A percentile compares a stretch with the other conserved stretches of the same genome.
Evolutionary conservation across 371 early-diverging fungal genomes (phyloP).

Genomic region (Sporodiniella umbellata): DNA sequence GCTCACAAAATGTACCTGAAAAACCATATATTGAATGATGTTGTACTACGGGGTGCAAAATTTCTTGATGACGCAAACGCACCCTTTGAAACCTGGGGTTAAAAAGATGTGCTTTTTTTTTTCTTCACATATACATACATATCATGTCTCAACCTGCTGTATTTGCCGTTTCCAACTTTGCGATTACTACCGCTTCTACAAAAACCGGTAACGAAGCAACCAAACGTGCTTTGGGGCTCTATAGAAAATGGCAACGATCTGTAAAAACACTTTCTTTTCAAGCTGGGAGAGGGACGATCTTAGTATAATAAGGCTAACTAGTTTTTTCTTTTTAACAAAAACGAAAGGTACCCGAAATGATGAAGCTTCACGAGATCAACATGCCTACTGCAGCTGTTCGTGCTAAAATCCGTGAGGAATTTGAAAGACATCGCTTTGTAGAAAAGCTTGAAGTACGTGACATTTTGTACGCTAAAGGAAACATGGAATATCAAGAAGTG

Average conservation of each 20-base stretch:
- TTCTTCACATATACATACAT: background rate
- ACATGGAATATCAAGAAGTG: conserved; percentile 89
- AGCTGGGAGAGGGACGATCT: background rate
- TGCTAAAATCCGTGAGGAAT: conserved; percentile 87
- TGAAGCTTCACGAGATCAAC: conserved; percentile 77
- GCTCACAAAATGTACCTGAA: no score
- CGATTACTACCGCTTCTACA: conserved; percentile 62
- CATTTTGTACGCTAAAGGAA: conserved; percentile 84
- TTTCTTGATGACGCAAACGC: no score
- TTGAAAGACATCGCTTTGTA: conserved; percentile 85
- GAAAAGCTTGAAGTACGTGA: conserved; percentile 79
- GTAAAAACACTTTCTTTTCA: conserved; percentile 42
- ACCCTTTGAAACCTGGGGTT: background rate
- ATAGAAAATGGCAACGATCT: conserved; percentile 67
- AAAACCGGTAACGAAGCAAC: conserved; percentile 55
- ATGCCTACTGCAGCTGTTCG: conserved; percentile 72
- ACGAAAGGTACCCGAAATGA: conserved; percentile 85
- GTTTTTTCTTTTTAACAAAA: no score
- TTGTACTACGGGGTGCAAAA: no score
- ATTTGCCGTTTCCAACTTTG: conserved; percentile 41
- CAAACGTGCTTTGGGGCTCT: conserved; percentile 54
- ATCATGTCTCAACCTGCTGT: conserved; percentile 25
- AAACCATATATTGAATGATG: no score
- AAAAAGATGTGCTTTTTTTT: background rate
- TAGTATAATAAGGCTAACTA: background rate